Conservation (phyloP, 768 basidiomycete genomes). For the Suillus sp. region DNA sequence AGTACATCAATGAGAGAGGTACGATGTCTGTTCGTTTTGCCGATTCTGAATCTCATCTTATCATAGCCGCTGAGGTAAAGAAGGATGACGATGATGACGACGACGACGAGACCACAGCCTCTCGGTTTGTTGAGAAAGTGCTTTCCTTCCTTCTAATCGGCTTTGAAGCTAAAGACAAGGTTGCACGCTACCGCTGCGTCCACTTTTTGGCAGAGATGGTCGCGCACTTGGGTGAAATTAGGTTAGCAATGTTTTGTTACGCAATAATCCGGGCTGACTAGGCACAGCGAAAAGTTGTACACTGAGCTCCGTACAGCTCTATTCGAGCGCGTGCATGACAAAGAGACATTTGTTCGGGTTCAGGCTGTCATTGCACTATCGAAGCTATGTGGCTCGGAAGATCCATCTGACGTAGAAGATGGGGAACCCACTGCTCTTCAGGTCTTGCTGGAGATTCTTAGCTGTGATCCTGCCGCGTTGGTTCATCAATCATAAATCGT, state of each 20-base stretch:
- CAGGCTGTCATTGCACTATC: slow-evolving; percentile 82
- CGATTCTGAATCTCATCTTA: neutral
- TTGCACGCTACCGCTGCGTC: slow-evolving; percentile 76
- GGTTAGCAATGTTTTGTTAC: slow-evolving; percentile 52
- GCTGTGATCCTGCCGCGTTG: slow-evolving; percentile 75
- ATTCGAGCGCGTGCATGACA: slow-evolving; percentile 76
- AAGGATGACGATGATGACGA: slow-evolving; percentile 37
- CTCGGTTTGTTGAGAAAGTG: slow-evolving; percentile 68
- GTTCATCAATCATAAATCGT: neutral
- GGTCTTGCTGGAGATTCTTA: slow-evolving; percentile 66
- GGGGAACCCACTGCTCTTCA: slow-evolving; percentile 50
- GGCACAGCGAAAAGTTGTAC: slow-evolving; percentile 75
- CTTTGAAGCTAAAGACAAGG: slow-evolving; percentile 85
- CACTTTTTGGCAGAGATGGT: slow-evolving; percentile 82
- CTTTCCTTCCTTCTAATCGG: slow-evolving; percentile 76
- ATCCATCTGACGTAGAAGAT: slow-evolving; percentile 53
- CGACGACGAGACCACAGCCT: slow-evolving; percentile 67
- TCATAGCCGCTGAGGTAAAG: slow-evolving; percentile 40
- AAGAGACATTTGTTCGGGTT: slow-evolving; percentile 72
- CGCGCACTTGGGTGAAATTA: slow-evolving; percentile 77
- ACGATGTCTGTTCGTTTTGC: slow-evolving; percentile 15
- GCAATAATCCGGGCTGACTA: slow-evolving; percentile 1
- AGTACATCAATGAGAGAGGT: slow-evolving; percentile 80
- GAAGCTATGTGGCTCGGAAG: slow-evolving; percentile 74
- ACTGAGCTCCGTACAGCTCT: slow-evolving; percentile 58